Base-by-base conservation (phyloP, 202 grass and related monocot species). In the Digitaria exilis region DNA sequence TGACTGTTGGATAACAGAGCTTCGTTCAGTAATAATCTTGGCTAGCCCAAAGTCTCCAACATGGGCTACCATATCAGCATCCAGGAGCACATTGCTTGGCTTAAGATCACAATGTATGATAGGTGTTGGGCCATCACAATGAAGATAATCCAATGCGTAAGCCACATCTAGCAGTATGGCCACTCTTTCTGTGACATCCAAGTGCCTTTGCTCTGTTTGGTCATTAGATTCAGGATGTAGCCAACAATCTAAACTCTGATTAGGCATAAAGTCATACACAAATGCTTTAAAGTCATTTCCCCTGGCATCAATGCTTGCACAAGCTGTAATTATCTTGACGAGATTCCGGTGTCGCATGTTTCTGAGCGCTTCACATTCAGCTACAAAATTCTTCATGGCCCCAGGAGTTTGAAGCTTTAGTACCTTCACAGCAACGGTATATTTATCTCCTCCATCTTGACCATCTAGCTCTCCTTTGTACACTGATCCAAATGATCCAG, bases 241-340 rank as follows among this genome's bases (percentile, higher is more conserved):
- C 91, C 88, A 93, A 2, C 64, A 85, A 32, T 93, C 85, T 25
- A 93, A 76, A 35, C 74, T 93, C 15, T 85, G 85, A 54, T 88
- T 90, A 9, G 41, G n/a, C 84, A 90, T 90, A 62, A 90, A 88
- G 22, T 90, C 88, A 46, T 62, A 86, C 17, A 93, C 85, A 17
- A 93, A 54, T 52, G 88, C 88, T 61, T 65, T 76, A 67, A 93
- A 84, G 22, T 93, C 91, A 16, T 93, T 76, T 68, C 89, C 84
- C n/a, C 11, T 69, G 17, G 16, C 73, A 49, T 93, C 91, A 59
- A 84, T 70, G 72, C 91, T 84, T 15, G 69, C 67, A 56, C 91
- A 90, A 15, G 35, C 8, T 30, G 91, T 93, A 37, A 88, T 9
- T 80, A 93, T 59, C 50, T 86, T 93, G 57, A 88, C 78, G 8